phyloP scores from a whole-genome alignment of 2,329 filamentous ascomycete genomes.

The Endothia cerciana region DNA sequence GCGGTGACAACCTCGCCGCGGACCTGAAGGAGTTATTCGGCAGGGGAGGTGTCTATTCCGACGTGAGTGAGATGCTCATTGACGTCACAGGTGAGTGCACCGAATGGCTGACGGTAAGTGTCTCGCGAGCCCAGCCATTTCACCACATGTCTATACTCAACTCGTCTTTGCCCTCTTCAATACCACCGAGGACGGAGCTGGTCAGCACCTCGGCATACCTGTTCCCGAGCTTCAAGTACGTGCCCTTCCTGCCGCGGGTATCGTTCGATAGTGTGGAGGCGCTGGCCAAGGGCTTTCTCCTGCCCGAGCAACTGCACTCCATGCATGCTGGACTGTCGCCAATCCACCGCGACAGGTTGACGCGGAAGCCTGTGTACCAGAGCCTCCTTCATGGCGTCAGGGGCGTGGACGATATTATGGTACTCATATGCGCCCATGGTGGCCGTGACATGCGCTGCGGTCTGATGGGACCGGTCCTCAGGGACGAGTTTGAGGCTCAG shows the following conservation, averaged over 20 bases:
- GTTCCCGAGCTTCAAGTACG: constrained; percentile 81
- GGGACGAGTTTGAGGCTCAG: constrained; percentile 68
- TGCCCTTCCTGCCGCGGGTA: constrained; percentile 70
- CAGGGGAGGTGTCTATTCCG: constrained; percentile 65
- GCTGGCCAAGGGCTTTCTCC: constrained; percentile 67
- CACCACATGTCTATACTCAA: constrained; percentile 80
- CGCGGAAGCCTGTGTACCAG: constrained; percentile 56
- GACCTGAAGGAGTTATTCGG: constrained; percentile 73
- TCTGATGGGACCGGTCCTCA: constrained; percentile 73
- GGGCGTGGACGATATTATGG: constrained; percentile 68
- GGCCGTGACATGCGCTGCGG: constrained; percentile 83
- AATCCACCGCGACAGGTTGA: constrained; percentile 57
- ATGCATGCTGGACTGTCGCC: constrained; percentile 63
- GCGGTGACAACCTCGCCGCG: constrained; percentile 66
- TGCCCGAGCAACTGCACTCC: constrained; percentile 65
- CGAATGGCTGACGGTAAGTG: constrained; percentile 40
- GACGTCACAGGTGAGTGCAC: constrained; percentile 11
- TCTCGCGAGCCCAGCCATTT: constrained; percentile 67
- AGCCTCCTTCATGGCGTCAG: constrained; percentile 59
- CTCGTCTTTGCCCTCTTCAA: constrained; percentile 70
- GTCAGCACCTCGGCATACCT: constrained; percentile 71
- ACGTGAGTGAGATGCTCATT: constrained; percentile 54
- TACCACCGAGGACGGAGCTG: constrained; percentile 48
- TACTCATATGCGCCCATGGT: constrained; percentile 88
- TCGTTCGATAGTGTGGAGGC: constrained; percentile 59